Percentiles rank a stretch among this genome's conserved stretches.
These are phyloP conservation scores for Hortaea werneckii DNA, from an alignment of 2,329 filamentous ascomycete genomes.

Conservation along the genomic window DNA sequence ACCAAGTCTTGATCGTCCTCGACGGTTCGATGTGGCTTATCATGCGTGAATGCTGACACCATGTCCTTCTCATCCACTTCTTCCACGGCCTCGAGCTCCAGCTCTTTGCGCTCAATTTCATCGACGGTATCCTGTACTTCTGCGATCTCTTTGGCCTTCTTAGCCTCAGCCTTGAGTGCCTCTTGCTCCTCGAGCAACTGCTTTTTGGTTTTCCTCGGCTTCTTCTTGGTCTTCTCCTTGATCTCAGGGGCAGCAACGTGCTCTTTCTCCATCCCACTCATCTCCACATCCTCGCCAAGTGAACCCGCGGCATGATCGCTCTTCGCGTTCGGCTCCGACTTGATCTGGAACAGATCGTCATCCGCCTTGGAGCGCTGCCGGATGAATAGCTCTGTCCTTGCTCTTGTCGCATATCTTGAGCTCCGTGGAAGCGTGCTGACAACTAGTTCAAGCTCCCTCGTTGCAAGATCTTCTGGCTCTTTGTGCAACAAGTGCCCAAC, in stretches of 20 bases:
- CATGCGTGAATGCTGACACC: constrained; percentile 50
- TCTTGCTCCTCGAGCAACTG: constrained; percentile 61
- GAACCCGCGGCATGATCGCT: constrained; percentile 31
- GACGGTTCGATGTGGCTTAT: constrained; percentile 52
- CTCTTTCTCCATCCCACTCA: constrained; percentile 5
- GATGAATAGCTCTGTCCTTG: constrained; percentile 56
- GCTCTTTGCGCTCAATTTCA: constrained; percentile 25
- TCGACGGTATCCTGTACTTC: constrained; percentile 27
- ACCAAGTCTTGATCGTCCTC: constrained; percentile 54
- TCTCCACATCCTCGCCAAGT: constrained; percentile 18
- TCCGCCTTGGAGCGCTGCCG: constrained; percentile 78
- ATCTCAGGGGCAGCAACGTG: constrained; percentile 13
- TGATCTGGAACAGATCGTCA: constrained; percentile 65
- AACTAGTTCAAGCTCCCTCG: constrained; percentile 50
- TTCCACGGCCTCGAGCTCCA: constrained; percentile 38
- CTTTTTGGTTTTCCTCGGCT: constrained; percentile 65
- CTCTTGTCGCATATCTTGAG: constrained; percentile 64
- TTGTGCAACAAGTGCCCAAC: constrained; percentile 42
- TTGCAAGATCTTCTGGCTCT: constrained; percentile 60
- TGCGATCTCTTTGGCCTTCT: constrained; percentile 19
- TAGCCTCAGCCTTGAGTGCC: constrained; percentile 39
- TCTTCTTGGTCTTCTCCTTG: constrained; percentile 35
- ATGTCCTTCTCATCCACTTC: constrained; percentile 40
- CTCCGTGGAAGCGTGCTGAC: constrained; percentile 44
- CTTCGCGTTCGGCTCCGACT: constrained; percentile 27